Evolutionary conservation across 495 filamentous ascomycete species (phyloP).

Genomic region (Xylaria intraflava): DNA sequence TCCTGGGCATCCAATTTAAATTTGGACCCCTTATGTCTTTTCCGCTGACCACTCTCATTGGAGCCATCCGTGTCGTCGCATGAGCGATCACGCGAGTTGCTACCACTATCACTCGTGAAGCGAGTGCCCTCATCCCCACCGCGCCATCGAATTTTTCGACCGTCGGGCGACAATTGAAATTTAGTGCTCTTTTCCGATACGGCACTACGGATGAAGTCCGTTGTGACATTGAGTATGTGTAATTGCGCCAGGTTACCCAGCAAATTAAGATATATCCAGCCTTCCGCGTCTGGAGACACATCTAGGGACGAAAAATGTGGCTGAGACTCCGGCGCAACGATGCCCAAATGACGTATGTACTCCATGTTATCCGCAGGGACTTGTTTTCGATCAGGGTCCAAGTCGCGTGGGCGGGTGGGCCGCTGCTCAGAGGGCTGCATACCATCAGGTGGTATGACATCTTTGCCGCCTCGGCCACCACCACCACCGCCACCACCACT

Average conservation of each 20-base stretch:
- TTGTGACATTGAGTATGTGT: constrained; percentile 69
- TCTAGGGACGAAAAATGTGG: constrained; percentile 32
- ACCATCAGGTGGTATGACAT: constrained; percentile 37
- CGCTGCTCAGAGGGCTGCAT: constrained; percentile 52
- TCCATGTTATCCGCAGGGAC: constrained; percentile 65
- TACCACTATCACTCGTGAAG: constrained; percentile 51
- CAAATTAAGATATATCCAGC: constrained; percentile 79
- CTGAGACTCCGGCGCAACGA: constrained; percentile 44
- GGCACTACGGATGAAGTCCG: constrained; percentile 62
- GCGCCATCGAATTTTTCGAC: constrained; percentile 67
- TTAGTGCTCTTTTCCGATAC: constrained; percentile 57
- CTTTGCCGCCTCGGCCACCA: constrained; percentile 21
- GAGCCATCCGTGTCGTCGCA: constrained; percentile 38
- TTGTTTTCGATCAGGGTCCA: constrained; percentile 62
- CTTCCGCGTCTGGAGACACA: constrained; percentile 46
- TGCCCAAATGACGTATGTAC: constrained; percentile 65
- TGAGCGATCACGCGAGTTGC: constrained; percentile 35
- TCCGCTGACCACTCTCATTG: constrained; percentile 26
- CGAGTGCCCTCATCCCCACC: constrained; percentile 55
- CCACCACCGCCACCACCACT: constrained; percentile 21
- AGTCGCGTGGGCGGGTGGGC: constrained; percentile 63
- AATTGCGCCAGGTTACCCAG: constrained; percentile 75
- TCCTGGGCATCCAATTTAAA: constrained; percentile 27
- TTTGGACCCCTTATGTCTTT: constrained; percentile 37
- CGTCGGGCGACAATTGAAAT: constrained; percentile 67